Percentiles rank a stretch among this genome's conserved stretches.
These are phyloP conservation scores for Phytophthora macrochlamydospora DNA, from an alignment of 352 stramenopile species.

Conservation along the genomic window DNA sequence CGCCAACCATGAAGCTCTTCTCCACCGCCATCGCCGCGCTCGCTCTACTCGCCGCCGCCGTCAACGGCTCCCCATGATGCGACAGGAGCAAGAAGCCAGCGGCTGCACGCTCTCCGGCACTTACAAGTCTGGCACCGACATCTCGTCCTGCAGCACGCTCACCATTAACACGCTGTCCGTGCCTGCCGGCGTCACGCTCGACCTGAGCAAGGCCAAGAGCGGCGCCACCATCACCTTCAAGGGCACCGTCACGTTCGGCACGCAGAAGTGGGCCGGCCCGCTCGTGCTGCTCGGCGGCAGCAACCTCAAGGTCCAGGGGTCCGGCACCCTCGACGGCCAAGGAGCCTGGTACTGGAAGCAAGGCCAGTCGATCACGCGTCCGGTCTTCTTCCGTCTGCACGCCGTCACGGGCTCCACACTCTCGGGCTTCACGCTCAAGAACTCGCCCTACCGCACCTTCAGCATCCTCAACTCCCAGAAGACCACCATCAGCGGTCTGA, in stretches of 20 bases:
- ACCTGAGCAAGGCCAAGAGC: slow-evolving; percentile 30
- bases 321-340: slow-evolving; percentile 37
- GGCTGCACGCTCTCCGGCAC: slow-evolving; percentile 36
- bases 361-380: slow-evolving; percentile 20
- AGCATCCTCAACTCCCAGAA: too few relatives aligned
- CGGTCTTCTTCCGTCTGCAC: slow-evolving; percentile 22
- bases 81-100: slow-evolving; percentile 12
- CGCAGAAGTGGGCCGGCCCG: slow-evolving; percentile 28
- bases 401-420: slow-evolving; percentile 21
- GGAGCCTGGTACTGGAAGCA: slow-evolving; percentile 40
- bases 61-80: slow-evolving; percentile 22
- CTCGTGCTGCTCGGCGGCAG: slow-evolving; percentile 30
- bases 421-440: too few relatives aligned
- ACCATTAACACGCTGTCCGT: slow-evolving; percentile 10
- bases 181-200: slow-evolving; percentile 26
- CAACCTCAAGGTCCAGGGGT: slow-evolving; percentile 22
- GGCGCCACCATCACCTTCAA: slow-evolving; percentile 31
- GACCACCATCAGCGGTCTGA: too few relatives aligned
- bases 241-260: slow-evolving; percentile 41
- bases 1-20: slow-evolving; percentile 28
- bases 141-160: slow-evolving; percentile 33
- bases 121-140: slow-evolving; percentile 32
- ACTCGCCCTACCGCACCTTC: too few relatives aligned
- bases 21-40: slow-evolving; percentile 1
- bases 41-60: slow-evolving; percentile 1